Conservation (phyloP, 108 stramenopile species). For the Fragilariopsis cylindrus region DNA sequence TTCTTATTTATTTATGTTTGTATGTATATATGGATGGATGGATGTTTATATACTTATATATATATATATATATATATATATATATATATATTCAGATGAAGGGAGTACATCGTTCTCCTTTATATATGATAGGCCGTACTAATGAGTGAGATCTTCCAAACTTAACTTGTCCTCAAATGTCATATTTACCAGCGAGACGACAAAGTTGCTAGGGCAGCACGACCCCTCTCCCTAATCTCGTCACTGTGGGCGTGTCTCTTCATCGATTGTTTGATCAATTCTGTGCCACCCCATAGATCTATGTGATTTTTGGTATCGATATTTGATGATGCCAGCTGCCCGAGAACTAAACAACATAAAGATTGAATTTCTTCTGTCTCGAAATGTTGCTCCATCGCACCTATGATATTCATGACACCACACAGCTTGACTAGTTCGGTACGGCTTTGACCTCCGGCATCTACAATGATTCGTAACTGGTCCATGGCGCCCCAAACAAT, state of each 20-base stretch:
- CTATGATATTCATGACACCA: conserved; percentile 10
- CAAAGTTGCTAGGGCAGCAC: background rate
- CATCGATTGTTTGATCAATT: background rate
- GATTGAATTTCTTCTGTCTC: background rate
- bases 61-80: too few relatives aligned
- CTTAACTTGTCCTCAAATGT: too few relatives aligned
- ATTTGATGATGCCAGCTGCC: background rate
- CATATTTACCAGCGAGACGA: background rate
- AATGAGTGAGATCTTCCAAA: too few relatives aligned
- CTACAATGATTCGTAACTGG: background rate
- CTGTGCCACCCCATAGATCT: background rate
- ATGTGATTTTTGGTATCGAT: background rate
- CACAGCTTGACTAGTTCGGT: background rate
- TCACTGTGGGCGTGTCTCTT: background rate
- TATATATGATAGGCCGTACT: too few relatives aligned
- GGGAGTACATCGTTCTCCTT: too few relatives aligned
- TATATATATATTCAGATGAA: too few relatives aligned
- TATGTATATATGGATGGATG: too few relatives aligned
- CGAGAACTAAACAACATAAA: background rate
- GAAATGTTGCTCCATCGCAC: background rate
- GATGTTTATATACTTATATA: too few relatives aligned
- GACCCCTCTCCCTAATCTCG: background rate
- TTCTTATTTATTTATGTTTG: too few relatives aligned
- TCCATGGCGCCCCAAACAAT: background rate
- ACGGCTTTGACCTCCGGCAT: background rate